Evolutionary conservation across 2,329 filamentous ascomycete species (phyloP).

Genomic region (Tolypocladium endophyticum): DNA sequence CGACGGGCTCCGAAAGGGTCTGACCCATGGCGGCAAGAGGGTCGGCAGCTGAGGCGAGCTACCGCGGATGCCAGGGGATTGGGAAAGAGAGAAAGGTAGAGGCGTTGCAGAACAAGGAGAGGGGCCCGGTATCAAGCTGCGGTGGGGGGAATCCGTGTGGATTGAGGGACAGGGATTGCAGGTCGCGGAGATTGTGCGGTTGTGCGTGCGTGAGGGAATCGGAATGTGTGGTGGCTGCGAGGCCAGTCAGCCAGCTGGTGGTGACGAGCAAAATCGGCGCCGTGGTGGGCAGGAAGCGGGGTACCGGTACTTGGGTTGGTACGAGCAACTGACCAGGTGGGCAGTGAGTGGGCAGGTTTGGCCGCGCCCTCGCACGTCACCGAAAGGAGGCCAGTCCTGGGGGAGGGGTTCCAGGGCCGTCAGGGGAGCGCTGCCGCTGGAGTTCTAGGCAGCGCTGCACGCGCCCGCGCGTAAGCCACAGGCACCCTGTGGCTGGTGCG

Average conservation of each 20-base stretch:
- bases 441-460: background rate
- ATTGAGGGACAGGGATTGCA: background rate
- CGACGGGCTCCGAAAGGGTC: slow-evolving; percentile 96
- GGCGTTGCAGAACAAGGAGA: slow-evolving; percentile 1
- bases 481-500: background rate
- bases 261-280: background rate
- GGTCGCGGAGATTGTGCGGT: background rate
- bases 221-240: background rate
- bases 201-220: background rate
- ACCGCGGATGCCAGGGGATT: slow-evolving; percentile 8
- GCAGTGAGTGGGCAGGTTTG: background rate
- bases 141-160: background rate
- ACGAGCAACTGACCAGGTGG: background rate
- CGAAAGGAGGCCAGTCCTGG: background rate
- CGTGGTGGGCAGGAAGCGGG: slow-evolving; percentile 1
- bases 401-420: background rate
- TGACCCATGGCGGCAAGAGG: slow-evolving; percentile 67
- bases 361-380: background rate
- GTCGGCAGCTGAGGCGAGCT: slow-evolving; percentile 14
- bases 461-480: background rate
- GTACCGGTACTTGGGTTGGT: slow-evolving; percentile 1
- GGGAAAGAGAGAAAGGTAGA: slow-evolving; percentile 3
- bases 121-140: background rate
- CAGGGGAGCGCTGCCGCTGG: background rate
- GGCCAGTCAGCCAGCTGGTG: background rate